These are phyloP conservation scores for Clarireedia sp. DNA, from an alignment of 2,329 filamentous ascomycete species.

Conservation along the genomic window DNA sequence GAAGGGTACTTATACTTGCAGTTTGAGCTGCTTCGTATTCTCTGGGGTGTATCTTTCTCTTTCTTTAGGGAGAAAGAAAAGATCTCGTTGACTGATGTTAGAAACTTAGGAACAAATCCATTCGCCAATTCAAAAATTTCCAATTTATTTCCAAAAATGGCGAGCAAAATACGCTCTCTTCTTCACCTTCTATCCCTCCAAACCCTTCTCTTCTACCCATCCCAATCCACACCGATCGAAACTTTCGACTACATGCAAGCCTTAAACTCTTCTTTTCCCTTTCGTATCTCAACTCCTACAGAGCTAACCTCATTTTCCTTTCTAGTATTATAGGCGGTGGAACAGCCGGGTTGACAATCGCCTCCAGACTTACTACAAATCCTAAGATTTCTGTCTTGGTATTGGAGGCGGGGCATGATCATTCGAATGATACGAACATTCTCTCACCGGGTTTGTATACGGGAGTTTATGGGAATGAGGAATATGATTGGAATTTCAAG, in stretches of 20 bases:
- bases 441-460: neutral
- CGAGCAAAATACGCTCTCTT: neutral
- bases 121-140: too few species aligned
- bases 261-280: neutral
- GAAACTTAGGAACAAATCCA: too few species aligned
- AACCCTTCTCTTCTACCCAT: neutral
- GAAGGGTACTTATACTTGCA: too few species aligned
- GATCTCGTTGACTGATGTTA: too few species aligned
- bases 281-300: neutral
- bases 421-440: neutral
- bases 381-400: constrained; percentile 9
- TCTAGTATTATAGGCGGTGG: constrained; percentile 1
- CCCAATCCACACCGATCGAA: neutral
- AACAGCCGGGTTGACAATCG: constrained; percentile 8
- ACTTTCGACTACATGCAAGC: constrained; percentile 1
- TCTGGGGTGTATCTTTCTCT: too few species aligned
- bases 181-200: neutral
- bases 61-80: too few species aligned
- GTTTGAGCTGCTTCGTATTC: too few species aligned
- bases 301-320: neutral
- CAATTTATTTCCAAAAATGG: too few species aligned
- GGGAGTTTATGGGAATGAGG: constrained; percentile 15
- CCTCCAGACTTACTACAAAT: constrained; percentile 11
- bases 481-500: constrained; percentile 13
- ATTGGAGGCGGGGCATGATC: constrained; percentile 13